Base-by-base conservation (phyloP, 768 basidiomycete genomes). In the Boletus sp. region DNA sequence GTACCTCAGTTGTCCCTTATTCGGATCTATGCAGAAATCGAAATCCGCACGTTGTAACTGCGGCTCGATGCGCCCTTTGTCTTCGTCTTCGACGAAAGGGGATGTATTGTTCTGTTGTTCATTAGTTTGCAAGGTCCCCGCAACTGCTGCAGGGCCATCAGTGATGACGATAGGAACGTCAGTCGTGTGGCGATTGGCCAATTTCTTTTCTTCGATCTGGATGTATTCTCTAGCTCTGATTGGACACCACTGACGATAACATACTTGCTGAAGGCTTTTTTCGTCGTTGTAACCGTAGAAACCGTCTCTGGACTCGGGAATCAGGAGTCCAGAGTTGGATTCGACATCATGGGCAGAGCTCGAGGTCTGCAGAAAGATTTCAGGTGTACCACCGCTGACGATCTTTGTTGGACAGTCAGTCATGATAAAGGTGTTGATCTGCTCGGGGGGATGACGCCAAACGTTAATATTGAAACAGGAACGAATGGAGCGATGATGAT, bases 271-370 rank as follows among this genome's bases (percentile, higher is more conserved):
- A 30, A 87, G 77, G 34, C 73, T 84, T 64, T 86, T 88, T 72
- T 92, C 91, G 60, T 93, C 88, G 21, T 75, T 75, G 69, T 93
- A 93, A 9, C 85, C 85, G 67, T 88, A 93, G 70, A 84, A 92
- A 0, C 84, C 87, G 63, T 90, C 88, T 58, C 81, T 79, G 4
- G 82, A 70, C 60, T 86, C 78, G 9, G 77, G 73, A 19, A 73
- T 70, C 39, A 71, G 59, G 39, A 82, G 60, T 2, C 70, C 72
- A 5, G 70, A 61, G 30, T 50, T 58, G n/a, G 62, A 44, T 48
- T 64, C 68, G 27, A 51, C 33, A 14, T 50, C 55, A 33, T 34
- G 25, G 19, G 49, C 33, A 19, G 63, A 17, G 8, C 5, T 37
- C 21, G 54, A 17, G 32, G 51, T 35, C 9, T 10, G 50, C 5